A percentile compares a stretch with the other conserved stretches of the same genome.
Evolutionary conservation across 2,329 filamentous ascomycete species (phyloP).

Genomic region (Pseudogymnoascus sp.): DNA sequence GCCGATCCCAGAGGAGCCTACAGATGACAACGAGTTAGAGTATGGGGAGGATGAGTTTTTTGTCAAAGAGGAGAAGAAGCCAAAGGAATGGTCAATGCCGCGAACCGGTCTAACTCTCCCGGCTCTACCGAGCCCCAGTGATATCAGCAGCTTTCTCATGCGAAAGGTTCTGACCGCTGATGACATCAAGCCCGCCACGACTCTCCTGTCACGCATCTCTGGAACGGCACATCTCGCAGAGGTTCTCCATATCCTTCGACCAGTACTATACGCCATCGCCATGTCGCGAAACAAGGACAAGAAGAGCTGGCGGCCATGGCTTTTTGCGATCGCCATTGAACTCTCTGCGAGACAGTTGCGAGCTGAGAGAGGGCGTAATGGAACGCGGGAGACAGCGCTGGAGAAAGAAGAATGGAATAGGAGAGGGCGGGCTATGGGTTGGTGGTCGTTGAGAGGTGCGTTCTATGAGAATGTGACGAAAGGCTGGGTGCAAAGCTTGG

Average conservation of each 20-base stretch:
- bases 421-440: conserved; percentile 82
- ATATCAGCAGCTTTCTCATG: conserved; percentile 82
- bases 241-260: conserved; percentile 83
- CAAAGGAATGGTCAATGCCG: conserved; percentile 81
- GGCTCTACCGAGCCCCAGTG: conserved; percentile 69
- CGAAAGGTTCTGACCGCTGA: conserved; percentile 89
- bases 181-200: conserved; percentile 87
- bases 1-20: conserved; percentile 54
- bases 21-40: conserved; percentile 41
- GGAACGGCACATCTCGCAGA: conserved; percentile 73
- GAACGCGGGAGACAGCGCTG: conserved; percentile 66
- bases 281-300: conserved; percentile 64
- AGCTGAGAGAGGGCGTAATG: conserved; percentile 44
- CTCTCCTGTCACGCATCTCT: conserved; percentile 75
- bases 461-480: conserved; percentile 92
- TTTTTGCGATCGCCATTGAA: conserved; percentile 78
- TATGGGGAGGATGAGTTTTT: conserved; percentile 32
- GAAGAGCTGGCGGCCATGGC: conserved; percentile 85
- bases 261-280: conserved; percentile 77
- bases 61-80: conserved; percentile 32
- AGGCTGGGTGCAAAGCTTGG: conserved; percentile 49
- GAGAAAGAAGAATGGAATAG: conserved; percentile 87
- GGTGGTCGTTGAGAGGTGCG: conserved; percentile 96
- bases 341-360: conserved; percentile 80
- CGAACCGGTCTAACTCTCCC: conserved; percentile 82